Evolutionary conservation across 2,329 filamentous ascomycete genomes (phyloP), one percentile per base, ranked within the genome.

Genomic region (Botrytis tulipae): DNA sequence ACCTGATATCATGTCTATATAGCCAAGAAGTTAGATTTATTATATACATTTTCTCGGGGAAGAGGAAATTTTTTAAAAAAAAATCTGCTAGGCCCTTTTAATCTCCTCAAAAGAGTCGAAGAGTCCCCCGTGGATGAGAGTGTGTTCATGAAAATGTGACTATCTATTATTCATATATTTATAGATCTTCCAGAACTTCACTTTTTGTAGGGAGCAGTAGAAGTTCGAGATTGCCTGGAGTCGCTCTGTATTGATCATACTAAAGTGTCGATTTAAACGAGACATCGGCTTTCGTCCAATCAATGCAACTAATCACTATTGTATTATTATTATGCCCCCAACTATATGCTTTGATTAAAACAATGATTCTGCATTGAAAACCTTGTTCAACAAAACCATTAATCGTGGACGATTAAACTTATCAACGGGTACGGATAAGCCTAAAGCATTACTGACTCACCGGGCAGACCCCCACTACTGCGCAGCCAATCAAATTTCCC

Each of bases 51-150:
- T 9, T 61, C 2, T 32, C 8, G 35, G 35, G 14, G 14, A 42
- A 61, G n/a, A n/a, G 20, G 8, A 6, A 10, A 25, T 6, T 37
- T 16, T 37, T 25, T n/a, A n/a, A n/a, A n/a, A n/a, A n/a, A n/a
- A n/a, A n/a, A n/a, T 12, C 16, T n/a, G 35, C 5, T n/a, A 12
- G 59, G 12, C 4, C 35, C 7, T 16, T n/a, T 16, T 16, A 3
- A 25, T 18, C 32, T n/a, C 7, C 3, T 40, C 0, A 8, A 14
- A 8, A 22, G 1, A 25, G 4, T 6, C 16, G 10, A n/a, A 40
- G 4, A 10, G 22, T 16, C 16, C 7, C 12, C 25, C 22, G 6
- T 61, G 59, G 22, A 22, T 8, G 14, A 5, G n/a, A 4, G 16
- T 16, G 12, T 6, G 16, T 35, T 40, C 6, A 37, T 61, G 6